phyloP scores from a whole-genome alignment of 2,329 filamentous ascomycete species.

The Biscogniauxia marginata region DNA sequence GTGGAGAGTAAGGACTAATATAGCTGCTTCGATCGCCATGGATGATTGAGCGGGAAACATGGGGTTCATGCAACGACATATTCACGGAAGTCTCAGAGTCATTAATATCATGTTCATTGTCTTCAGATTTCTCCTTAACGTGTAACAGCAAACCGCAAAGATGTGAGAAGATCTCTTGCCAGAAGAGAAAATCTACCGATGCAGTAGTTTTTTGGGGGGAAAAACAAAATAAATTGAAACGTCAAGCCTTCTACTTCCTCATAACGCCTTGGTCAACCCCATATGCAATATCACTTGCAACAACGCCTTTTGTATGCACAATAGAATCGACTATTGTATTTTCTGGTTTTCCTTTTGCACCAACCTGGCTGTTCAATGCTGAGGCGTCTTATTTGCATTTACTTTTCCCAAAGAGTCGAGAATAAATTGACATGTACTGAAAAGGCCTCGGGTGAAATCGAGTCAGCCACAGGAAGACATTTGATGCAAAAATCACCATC shows the following conservation, averaged over 20 bases:
- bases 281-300: constrained; percentile 23
- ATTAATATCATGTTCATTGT: constrained; percentile 1
- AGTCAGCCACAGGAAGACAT: constrained; percentile 21
- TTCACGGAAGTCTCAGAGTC: neutral
- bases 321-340: constrained; percentile 3
- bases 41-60: neutral
- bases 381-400: constrained; percentile 24
- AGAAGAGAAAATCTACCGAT: constrained; percentile 23
- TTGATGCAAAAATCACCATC: constrained; percentile 24
- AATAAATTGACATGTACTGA: constrained; percentile 27
- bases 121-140: constrained; percentile 17
- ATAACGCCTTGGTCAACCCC: constrained; percentile 16
- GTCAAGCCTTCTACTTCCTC: constrained; percentile 7
- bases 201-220: constrained; percentile 13
- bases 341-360: neutral
- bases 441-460: constrained; percentile 25
- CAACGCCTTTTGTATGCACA: constrained; percentile 13
- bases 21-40: neutral
- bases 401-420: constrained; percentile 22
- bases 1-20: neutral
- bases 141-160: constrained; percentile 11
- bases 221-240: neutral
- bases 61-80: neutral
- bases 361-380: constrained; percentile 2
- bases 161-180: constrained; percentile 20